These are phyloP conservation scores for Suillus occidentalis DNA, from an alignment of 768 basidiomycete species.

Conservation along the genomic window DNA sequence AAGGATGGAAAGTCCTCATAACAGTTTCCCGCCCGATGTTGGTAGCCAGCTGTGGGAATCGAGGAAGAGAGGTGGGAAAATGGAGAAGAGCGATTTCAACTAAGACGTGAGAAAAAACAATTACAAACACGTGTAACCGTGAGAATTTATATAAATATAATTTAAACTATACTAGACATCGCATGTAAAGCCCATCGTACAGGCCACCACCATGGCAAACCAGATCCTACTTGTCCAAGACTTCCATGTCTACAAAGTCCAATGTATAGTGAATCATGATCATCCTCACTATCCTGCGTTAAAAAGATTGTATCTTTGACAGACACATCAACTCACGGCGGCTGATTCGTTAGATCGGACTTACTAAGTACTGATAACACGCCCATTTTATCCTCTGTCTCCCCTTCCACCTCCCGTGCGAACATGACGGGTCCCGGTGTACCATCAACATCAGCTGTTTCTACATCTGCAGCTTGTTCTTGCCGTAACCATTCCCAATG, in stretches of 20 bases:
- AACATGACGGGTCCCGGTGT: slow-evolving; percentile 27
- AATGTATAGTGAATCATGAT: slow-evolving; percentile 38
- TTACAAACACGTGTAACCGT: slow-evolving; percentile 33
- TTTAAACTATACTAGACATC: slow-evolving; percentile 6
- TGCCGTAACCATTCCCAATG: slow-evolving; percentile 45
- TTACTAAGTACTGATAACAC: slow-evolving; percentile 42
- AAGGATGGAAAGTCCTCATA: slow-evolving; percentile 46
- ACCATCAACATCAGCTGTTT: slow-evolving; percentile 17
- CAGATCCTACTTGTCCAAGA: neutral
- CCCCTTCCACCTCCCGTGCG: slow-evolving; percentile 33
- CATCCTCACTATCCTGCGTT: slow-evolving; percentile 21
- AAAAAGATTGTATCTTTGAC: slow-evolving; percentile 11
- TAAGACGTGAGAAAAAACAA: slow-evolving; percentile 14
- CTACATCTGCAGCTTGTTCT: slow-evolving; percentile 15
- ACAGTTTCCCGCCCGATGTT: slow-evolving; percentile 40
- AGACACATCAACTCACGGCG: slow-evolving; percentile 11
- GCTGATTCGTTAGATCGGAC: slow-evolving; percentile 21
- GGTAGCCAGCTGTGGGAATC: slow-evolving; percentile 48
- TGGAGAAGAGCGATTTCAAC: slow-evolving; percentile 17
- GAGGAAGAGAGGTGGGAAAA: slow-evolving; percentile 46
- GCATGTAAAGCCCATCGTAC: slow-evolving; percentile 5
- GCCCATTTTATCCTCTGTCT: slow-evolving; percentile 49
- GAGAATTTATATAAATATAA: slow-evolving; percentile 22
- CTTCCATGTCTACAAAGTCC: slow-evolving; percentile 21
- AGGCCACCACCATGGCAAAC: neutral